A percentile compares a stretch with the other conserved stretches of the same genome.
These are phyloP conservation scores for Pelargonium cotyledonis DNA, from an alignment of 441 rosid genomes.

Conservation along the genomic window DNA sequence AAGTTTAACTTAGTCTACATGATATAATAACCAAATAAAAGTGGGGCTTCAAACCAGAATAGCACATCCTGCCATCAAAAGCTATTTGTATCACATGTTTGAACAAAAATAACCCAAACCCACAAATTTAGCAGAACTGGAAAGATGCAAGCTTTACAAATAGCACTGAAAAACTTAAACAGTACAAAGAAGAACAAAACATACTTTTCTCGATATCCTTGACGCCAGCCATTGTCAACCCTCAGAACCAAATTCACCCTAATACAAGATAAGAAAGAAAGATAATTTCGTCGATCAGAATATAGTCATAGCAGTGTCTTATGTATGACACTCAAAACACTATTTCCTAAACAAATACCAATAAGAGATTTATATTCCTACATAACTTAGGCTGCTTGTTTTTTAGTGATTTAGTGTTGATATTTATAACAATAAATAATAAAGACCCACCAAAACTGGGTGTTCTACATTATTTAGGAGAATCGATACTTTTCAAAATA, in stretches of 20 bases:
- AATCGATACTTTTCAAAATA: not conserved
- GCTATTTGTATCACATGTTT: not conserved
- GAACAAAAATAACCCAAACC: not conserved
- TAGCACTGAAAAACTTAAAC: not conserved
- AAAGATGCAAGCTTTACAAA: not conserved
- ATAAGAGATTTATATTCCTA: not conserved
- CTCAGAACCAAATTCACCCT: conserved; percentile 18
- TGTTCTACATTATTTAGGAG: not conserved
- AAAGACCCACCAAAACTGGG: no score
- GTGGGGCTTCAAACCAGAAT: not conserved
- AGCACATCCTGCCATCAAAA: not conserved
- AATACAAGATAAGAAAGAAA: not conserved
- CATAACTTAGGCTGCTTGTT: not conserved
- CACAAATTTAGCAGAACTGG: not conserved
- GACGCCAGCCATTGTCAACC: conserved; percentile 31
- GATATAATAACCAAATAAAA: not conserved
- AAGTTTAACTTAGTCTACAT: not conserved
- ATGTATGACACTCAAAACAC: not conserved
- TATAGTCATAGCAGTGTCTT: not conserved
- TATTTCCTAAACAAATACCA: not conserved
- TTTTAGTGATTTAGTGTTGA: not conserved
- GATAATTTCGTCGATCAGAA: not conserved
- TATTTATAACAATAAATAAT: no score
- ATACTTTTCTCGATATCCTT: conserved; percentile 27
- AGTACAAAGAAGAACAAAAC: not conserved